Base-by-base conservation (phyloP, 2,329 filamentous ascomycete genomes). In the Didymella arachidicola region DNA sequence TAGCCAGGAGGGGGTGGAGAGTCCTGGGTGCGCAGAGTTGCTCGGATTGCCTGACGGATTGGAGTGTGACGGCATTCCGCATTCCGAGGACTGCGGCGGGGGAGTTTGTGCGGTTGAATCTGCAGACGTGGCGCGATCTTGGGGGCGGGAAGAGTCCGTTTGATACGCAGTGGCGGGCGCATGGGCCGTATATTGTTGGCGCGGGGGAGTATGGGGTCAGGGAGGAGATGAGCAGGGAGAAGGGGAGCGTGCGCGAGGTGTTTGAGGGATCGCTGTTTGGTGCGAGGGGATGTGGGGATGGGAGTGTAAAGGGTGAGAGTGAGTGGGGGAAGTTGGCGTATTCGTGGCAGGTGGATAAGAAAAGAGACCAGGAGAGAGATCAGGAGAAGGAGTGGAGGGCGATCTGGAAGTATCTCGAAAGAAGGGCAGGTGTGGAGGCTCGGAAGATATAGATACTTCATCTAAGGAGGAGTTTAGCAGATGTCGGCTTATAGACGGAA, bases 61-160 rank as follows among this genome's bases (percentile, higher is more conserved):
- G 68, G 63, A 47, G n/a, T 3, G 57, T 75, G 6, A 29, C 11
- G 2, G 30, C 10, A 14, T 55, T 52, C 25, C 43, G 54, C 2
- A 49, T 64, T 22, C 22, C 60, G 59, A n/a, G 55, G 34, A 19
- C 59, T 42, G 7, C 25, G 5, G 43, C 18, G 2, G 64, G 63
- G 22, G 58, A 59, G 10, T 60, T 67, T 43, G 55, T 61, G 1
- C 22, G 62, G 8, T 18, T 74, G 7, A 43, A 48, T 2, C 56
- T 75, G 11, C 58, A 65, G 27, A 53, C 56, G 1, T 74, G 71
- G 71, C 63, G 72, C 1, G 69, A 73, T 56, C 30, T 75, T 1
- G 72, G 72, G 1, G 30, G 19, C 10, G 71, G 69, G 0, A 48
- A 51, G 25, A 65, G 42, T 6, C 71, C 71, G 14, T 75, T 75